Evolutionary conservation across 805 yeast genomes (phyloP).

Genomic region (Yamadazyma phyllophila): DNA sequence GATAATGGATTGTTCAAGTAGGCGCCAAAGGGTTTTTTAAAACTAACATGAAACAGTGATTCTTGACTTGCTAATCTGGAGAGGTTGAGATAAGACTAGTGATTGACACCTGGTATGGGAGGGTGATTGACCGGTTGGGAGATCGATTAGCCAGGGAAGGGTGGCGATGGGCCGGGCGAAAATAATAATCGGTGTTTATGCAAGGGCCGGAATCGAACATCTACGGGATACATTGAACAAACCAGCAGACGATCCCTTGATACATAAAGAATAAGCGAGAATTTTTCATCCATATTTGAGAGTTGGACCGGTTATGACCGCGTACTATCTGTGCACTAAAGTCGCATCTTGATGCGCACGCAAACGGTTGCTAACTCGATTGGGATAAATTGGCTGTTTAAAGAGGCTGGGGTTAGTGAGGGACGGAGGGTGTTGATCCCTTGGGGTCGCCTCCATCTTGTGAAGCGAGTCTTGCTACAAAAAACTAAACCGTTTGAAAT

Average conservation of each 20-base stretch:
- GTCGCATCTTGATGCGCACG: neutral
- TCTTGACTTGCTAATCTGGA: no score
- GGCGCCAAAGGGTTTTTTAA: no score
- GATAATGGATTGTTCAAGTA: no score
- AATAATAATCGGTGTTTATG: neutral
- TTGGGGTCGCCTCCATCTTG: neutral
- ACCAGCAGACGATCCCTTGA: neutral
- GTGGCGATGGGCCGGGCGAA: neutral
- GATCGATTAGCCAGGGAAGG: neutral
- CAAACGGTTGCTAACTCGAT: neutral
- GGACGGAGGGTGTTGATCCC: neutral
- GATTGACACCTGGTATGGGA: no score
- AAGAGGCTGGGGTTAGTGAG: no score
- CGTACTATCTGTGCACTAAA: neutral
- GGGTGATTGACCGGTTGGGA: no score
- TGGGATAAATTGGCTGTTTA: neutral
- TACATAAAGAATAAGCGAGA: neutral
- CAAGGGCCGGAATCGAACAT: neutral
- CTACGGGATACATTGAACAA: neutral
- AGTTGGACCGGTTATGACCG: neutral
- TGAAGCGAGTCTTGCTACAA: neutral
- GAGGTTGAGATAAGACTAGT: no score
- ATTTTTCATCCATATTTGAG: neutral
- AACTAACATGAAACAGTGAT: no score
- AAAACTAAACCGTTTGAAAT: neutral